Conservation (phyloP, 2,329 filamentous ascomycete species). For the Aspergillus floridensis region DNA sequence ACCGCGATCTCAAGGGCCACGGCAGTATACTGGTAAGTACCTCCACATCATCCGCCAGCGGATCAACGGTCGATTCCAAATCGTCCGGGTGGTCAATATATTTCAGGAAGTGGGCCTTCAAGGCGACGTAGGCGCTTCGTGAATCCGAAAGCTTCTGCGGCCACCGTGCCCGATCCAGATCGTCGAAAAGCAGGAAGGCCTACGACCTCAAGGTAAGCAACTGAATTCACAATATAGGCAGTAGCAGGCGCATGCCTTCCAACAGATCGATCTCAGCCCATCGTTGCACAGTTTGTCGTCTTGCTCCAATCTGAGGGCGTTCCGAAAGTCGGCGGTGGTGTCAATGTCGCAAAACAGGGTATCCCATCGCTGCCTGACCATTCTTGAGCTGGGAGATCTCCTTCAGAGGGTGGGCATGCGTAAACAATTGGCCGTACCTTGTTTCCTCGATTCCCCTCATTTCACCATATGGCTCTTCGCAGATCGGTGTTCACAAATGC, state of each 20-base stretch:
- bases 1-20: slow-evolving; percentile 43
- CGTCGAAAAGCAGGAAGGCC: slow-evolving; percentile 78
- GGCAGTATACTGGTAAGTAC: slow-evolving; percentile 43
- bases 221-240: slow-evolving; percentile 10
- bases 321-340: slow-evolving; percentile 60
- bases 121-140: slow-evolving; percentile 69
- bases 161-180: slow-evolving; percentile 66
- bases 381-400: slow-evolving; percentile 3
- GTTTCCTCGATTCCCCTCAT: slow-evolving; percentile 58
- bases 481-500: background rate
- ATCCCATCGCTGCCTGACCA: slow-evolving; percentile 64
- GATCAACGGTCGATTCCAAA: slow-evolving; percentile 71
- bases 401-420: background rate
- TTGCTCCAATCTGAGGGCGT: slow-evolving; percentile 60
- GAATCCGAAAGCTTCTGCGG: slow-evolving; percentile 63
- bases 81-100: slow-evolving; percentile 83
- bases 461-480: slow-evolving; percentile 20
- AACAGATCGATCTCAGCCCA: slow-evolving; percentile 81
- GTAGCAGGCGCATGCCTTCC: slow-evolving; percentile 64
- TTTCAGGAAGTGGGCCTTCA: slow-evolving; percentile 72
- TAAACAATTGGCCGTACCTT: slow-evolving; percentile 39
- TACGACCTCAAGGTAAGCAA: slow-evolving; percentile 38
- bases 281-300: slow-evolving; percentile 63
- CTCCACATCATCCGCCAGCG: slow-evolving; percentile 76
- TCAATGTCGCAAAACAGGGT: slow-evolving; percentile 56